Conservation (phyloP, 768 basidiomycete genomes). For the Pilatotrama ljubarskyi region DNA sequence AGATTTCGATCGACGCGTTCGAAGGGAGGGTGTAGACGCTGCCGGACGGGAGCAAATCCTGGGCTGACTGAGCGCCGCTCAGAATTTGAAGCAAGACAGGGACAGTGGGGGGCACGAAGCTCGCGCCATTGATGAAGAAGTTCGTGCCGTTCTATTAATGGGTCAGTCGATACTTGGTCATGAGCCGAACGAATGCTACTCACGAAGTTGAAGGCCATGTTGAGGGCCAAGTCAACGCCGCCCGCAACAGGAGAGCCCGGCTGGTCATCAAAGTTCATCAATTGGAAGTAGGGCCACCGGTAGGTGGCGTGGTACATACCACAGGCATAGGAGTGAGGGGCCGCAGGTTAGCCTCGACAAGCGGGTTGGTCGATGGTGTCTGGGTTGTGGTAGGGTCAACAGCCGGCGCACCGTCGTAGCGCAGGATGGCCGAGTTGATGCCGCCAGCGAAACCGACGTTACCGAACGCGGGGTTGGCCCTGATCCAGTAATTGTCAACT, state of each 20-base stretch:
- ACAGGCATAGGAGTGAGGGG: constrained; percentile 28
- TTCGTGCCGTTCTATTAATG: constrained; percentile 28
- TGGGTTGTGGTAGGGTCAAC: constrained; percentile 42
- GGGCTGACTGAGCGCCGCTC: constrained; percentile 41
- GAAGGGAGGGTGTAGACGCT: constrained; percentile 47
- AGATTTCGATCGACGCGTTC: constrained; percentile 46
- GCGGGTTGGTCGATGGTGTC: constrained; percentile 25
- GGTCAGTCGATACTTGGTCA: background rate
- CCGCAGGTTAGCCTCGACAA: constrained; percentile 44
- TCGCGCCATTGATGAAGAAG: constrained; percentile 38
- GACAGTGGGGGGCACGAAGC: constrained; percentile 36
- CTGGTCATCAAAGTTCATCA: constrained; percentile 1
- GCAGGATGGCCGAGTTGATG: constrained; percentile 52
- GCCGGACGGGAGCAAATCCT: constrained; percentile 42
- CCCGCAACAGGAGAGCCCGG: constrained; percentile 24
- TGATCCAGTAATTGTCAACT: constrained; percentile 58
- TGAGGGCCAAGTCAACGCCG: constrained; percentile 25
- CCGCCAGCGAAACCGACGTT: constrained; percentile 33
- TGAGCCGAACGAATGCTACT: background rate
- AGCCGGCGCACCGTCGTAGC: constrained; percentile 45
- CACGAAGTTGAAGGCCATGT: constrained; percentile 25
- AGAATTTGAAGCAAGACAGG: constrained; percentile 53
- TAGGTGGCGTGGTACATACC: background rate
- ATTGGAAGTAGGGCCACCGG: background rate
- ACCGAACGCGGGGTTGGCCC: constrained; percentile 39